phyloP scores from a whole-genome alignment of 306 rosid species.

The Psophocarpus tetragonolobus region DNA sequence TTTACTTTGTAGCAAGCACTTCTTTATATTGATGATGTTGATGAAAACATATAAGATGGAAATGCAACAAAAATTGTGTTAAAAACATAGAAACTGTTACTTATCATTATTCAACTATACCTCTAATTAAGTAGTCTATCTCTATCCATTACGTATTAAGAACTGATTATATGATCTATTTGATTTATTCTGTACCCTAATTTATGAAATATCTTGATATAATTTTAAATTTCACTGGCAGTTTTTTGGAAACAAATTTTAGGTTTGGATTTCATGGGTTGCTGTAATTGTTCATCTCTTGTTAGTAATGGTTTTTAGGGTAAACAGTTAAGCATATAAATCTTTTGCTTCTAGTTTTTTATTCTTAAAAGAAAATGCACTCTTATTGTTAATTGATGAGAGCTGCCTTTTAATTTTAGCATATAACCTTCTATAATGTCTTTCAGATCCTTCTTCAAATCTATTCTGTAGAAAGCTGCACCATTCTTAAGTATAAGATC shows the following conservation, averaged over 20 bases:
- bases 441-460: constrained; percentile 9
- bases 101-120: background rate
- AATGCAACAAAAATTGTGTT: background rate
- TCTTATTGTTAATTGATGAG: background rate
- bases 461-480: background rate
- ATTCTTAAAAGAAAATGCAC: background rate
- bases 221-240: background rate
- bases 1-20: constrained; percentile 6
- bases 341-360: background rate
- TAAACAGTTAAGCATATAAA: background rate
- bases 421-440: background rate
- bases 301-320: constrained; percentile 1
- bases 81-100: constrained; percentile 10
- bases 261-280: background rate
- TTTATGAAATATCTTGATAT: background rate
- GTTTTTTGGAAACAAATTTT: background rate
- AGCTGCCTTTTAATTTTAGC: background rate
- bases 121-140: background rate
- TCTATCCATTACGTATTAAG: background rate
- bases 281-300: background rate
- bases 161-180: background rate
- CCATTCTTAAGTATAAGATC: background rate
- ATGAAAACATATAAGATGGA: background rate
- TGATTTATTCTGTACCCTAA: background rate
- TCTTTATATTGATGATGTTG: background rate